These are phyloP conservation scores for Porogramme epimiltina DNA, from an alignment of 1,284 basidiomycete genomes.

Conservation along the genomic window DNA sequence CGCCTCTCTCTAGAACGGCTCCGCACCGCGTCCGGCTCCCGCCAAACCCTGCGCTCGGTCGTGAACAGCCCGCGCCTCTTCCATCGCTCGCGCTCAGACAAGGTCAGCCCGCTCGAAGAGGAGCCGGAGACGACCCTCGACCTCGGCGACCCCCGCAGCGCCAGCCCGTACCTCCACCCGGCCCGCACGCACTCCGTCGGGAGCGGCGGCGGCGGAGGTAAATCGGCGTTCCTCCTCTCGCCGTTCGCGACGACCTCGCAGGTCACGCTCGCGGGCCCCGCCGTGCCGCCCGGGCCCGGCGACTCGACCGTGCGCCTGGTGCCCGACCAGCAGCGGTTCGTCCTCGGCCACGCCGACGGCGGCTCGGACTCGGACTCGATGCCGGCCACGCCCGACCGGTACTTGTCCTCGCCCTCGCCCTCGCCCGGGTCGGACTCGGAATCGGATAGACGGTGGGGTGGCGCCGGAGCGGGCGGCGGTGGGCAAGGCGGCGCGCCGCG, in stretches of 20 bases:
- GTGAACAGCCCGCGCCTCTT: neutral
- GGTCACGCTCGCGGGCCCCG: constrained; percentile 20
- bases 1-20: constrained; percentile 16
- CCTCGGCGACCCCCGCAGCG: neutral
- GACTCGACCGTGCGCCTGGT: constrained; percentile 35
- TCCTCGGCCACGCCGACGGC: constrained; percentile 2
- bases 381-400: neutral
- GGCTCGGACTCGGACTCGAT: constrained; percentile 6
- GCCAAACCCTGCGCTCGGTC: constrained; percentile 3
- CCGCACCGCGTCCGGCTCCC: constrained; percentile 3
- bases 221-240: constrained; percentile 15
- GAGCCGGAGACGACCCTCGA: constrained; percentile 22
- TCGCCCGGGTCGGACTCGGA: neutral
- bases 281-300: constrained; percentile 14
- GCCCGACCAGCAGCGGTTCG: constrained; percentile 22
- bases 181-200: neutral
- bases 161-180: constrained; percentile 11
- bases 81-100: neutral
- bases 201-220: constrained; percentile 3
- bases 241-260: constrained; percentile 22
- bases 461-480: constrained; percentile 6
- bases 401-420: neutral
- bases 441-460: neutral
- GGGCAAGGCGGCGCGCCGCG: constrained; percentile 8
- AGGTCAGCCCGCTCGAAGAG: constrained; percentile 17